phyloP scores from a whole-genome alignment of 106 monocot species.

The Dioscorea zingiberensis region DNA sequence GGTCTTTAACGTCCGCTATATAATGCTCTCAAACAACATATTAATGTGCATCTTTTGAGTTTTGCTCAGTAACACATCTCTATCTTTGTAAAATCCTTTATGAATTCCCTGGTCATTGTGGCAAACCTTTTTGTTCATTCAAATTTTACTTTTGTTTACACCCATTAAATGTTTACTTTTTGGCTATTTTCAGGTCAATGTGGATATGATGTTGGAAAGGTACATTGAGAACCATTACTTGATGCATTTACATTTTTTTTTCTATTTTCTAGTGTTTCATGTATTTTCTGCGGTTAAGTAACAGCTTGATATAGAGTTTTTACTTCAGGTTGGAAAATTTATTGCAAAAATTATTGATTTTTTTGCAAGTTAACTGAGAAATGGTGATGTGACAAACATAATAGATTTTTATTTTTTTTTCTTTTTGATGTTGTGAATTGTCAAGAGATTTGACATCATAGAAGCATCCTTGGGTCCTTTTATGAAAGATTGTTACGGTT shows the following conservation, averaged over 20 bases:
- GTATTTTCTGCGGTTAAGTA: neutral
- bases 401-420: neutral
- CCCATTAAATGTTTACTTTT: neutral
- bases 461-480: neutral
- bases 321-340: no score
- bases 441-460: neutral
- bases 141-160: neutral
- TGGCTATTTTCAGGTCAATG: slow-evolving; percentile 65
- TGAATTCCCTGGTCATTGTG: neutral
- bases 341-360: neutral
- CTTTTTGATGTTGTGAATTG: neutral
- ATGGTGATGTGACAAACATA: neutral
- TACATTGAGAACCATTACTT: slow-evolving; percentile 12
- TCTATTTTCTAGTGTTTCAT: neutral
- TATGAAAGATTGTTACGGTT: neutral
- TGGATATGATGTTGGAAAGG: slow-evolving; percentile 71
- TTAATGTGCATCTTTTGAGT: neutral
- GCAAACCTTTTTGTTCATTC: neutral
- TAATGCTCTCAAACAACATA: neutral
- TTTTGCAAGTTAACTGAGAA: neutral
- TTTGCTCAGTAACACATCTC: neutral
- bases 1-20: neutral
- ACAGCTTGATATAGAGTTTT: neutral
- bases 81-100: neutral
- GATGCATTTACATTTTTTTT: neutral